These are phyloP conservation scores for Dothistroma pini DNA, from an alignment of 2,329 filamentous ascomycete species.

Conservation along the genomic window DNA sequence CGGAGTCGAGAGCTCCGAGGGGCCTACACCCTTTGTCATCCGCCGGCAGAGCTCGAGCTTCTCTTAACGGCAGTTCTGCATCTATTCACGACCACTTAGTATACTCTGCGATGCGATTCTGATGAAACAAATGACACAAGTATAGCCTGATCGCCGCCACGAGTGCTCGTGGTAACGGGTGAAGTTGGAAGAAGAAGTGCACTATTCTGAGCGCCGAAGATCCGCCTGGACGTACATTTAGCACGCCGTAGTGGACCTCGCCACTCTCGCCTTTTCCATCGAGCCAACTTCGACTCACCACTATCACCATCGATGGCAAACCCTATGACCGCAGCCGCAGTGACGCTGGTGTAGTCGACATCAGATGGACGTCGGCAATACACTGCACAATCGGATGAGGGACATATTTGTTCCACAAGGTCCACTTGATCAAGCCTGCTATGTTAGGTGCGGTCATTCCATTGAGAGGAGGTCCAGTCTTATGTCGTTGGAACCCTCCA, in stretches of 20 bases:
- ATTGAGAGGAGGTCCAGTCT: slow-evolving; percentile 58
- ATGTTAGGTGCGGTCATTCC: slow-evolving; percentile 12
- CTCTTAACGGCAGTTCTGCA: too few species aligned
- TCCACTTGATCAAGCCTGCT: slow-evolving; percentile 22
- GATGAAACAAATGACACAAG: neutral
- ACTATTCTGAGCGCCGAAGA: neutral
- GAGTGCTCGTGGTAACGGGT: neutral
- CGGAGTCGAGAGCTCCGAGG: neutral
- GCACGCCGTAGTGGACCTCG: neutral
- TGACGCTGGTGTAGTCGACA: slow-evolving; percentile 10
- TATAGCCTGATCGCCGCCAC: neutral
- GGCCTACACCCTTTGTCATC: neutral
- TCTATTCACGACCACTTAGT: too few species aligned
- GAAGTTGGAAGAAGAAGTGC: neutral
- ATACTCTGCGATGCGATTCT: too few species aligned
- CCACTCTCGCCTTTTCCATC: neutral
- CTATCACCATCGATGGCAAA: slow-evolving; percentile 2
- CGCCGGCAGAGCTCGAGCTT: neutral
- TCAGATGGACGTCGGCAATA: too few species aligned
- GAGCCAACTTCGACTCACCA: neutral
- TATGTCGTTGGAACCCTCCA: slow-evolving; percentile 64
- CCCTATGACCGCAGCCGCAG: neutral
- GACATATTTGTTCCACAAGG: slow-evolving; percentile 9
- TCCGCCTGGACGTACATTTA: neutral
- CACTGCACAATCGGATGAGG: too few species aligned